Evolutionary conservation across 441 rosid species (phyloP).

Genomic region (Croton laevigatus): DNA sequence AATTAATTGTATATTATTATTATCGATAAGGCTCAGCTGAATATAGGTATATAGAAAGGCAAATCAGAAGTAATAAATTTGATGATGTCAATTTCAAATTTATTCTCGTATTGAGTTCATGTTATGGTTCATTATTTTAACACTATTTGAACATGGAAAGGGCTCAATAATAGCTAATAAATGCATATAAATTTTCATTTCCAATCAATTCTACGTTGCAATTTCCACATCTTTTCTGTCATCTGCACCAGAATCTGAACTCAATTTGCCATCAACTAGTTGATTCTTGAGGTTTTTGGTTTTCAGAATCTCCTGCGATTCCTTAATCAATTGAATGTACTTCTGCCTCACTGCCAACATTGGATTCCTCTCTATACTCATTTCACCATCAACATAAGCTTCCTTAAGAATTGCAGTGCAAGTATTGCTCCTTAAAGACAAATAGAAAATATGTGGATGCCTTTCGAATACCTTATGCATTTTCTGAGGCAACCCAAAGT

Average conservation of each 20-base stretch:
- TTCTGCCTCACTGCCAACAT: conserved; percentile 52
- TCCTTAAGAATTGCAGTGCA: conserved; percentile 80
- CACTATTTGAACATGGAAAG: too few relatives aligned
- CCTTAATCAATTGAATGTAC: conserved; percentile 60
- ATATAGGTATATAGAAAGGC: conserved; percentile 10
- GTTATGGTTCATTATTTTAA: too few relatives aligned
- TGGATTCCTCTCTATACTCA: conserved; percentile 56
- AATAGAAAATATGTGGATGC: conserved; percentile 79
- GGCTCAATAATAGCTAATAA: too few relatives aligned
- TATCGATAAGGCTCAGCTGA: not conserved
- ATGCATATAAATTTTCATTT: too few relatives aligned
- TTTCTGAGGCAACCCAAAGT: conserved; percentile 58
- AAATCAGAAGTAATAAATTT: not conserved
- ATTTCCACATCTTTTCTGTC: conserved; percentile 1
- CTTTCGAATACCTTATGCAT: conserved; percentile 76
- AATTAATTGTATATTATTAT: conserved; percentile 16
- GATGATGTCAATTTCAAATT: too few relatives aligned
- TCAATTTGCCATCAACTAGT: conserved; percentile 27
- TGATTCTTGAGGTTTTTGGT: conserved; percentile 30
- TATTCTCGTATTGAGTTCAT: too few relatives aligned
- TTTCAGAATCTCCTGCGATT: conserved; percentile 43
- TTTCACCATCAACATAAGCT: conserved; percentile 48
- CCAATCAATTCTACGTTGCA: too few relatives aligned
- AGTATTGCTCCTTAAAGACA: conserved; percentile 65
- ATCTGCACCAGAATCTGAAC: conserved; percentile 29